phyloP scores from a whole-genome alignment of 1,284 basidiomycete species.

The Calocybe gambosa region DNA sequence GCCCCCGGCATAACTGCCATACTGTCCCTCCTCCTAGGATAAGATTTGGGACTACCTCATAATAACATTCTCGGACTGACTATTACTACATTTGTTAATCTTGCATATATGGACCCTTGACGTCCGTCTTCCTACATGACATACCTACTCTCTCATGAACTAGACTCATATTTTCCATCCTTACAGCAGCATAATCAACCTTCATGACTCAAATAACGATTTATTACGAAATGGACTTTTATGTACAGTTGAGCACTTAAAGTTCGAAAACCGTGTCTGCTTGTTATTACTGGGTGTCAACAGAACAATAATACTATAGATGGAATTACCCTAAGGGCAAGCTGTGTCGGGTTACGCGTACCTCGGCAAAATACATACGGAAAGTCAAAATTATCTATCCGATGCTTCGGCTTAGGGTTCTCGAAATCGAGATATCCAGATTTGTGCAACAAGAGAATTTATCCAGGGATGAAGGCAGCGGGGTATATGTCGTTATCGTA shows the following conservation, averaged over 20 bases:
- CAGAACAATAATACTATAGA: too few relatives aligned
- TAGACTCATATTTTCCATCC: too few relatives aligned
- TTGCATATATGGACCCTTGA: not conserved
- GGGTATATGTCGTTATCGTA: constrained; percentile 5
- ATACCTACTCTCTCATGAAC: not conserved
- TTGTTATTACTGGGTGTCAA: too few relatives aligned
- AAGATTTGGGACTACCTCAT: not conserved
- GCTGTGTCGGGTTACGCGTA: too few relatives aligned
- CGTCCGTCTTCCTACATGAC: not conserved
- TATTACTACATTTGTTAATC: not conserved
- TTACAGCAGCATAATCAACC: too few relatives aligned
- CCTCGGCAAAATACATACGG: too few relatives aligned
- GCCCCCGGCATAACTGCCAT: constrained; percentile 5
- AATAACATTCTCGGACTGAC: not conserved
- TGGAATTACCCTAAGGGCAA: too few relatives aligned
- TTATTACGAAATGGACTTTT: too few relatives aligned
- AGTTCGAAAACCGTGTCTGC: too few relatives aligned
- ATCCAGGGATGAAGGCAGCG: not conserved
- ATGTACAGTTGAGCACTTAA: too few relatives aligned
- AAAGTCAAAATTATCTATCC: too few relatives aligned
- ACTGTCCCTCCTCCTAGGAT: constrained; percentile 3
- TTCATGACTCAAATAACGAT: too few relatives aligned
- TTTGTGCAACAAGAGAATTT: not conserved
- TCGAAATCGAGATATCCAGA: not conserved
- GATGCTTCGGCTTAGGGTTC: not conserved